phyloP scores from a whole-genome alignment of 805 yeast species.

The Ogataea ramenticola region DNA sequence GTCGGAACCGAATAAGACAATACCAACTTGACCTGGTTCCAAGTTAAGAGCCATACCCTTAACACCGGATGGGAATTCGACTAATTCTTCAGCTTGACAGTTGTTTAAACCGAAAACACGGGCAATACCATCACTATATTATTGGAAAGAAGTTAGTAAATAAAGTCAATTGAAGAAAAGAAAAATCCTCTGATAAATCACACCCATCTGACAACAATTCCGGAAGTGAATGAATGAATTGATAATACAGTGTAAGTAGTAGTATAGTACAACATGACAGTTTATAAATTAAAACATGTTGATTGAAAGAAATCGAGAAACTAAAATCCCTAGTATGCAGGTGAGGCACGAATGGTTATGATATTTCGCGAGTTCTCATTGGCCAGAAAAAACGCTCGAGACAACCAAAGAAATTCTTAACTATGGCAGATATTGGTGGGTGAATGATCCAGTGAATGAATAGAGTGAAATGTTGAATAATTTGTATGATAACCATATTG shows the following conservation, averaged over 20 bases:
- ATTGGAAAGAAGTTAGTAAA: constrained; percentile 27
- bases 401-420: neutral
- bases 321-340: too few relatives aligned
- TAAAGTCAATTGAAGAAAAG: neutral
- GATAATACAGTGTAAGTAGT: too few relatives aligned
- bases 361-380: constrained; percentile 19
- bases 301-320: too few relatives aligned
- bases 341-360: constrained; percentile 16
- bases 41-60: constrained; percentile 99
- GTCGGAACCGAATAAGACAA: constrained; percentile 99
- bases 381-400: constrained; percentile 8
- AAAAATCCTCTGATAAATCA: too few relatives aligned
- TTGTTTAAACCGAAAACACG: constrained; percentile 99
- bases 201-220: too few relatives aligned
- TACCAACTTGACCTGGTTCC: constrained; percentile 99
- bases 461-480: neutral
- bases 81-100: constrained; percentile 99
- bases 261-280: too few relatives aligned
- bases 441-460: neutral
- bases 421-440: neutral
- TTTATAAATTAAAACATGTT: too few relatives aligned
- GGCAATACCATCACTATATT: constrained; percentile 96
- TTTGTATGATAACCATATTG: too few relatives aligned
- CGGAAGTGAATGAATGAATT: too few relatives aligned
- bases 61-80: constrained; percentile 98